Evolutionary conservation across 2,329 filamentous ascomycete species (phyloP).

Genomic region (Microsporum canis): DNA sequence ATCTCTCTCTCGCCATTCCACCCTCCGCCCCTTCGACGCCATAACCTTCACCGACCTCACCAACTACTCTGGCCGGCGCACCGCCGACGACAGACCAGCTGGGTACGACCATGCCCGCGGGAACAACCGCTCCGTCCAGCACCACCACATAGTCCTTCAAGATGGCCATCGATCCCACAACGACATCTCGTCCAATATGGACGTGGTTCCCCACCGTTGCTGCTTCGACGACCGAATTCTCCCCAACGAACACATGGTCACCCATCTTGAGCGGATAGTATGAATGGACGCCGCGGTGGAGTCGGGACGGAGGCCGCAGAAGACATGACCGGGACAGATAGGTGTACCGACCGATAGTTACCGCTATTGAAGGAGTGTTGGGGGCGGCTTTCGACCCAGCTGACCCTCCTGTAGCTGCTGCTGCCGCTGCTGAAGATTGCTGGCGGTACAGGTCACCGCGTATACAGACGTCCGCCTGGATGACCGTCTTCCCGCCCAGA

Average conservation of each 20-base stretch:
- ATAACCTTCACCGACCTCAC: constrained; percentile 52
- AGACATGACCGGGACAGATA: constrained; percentile 70
- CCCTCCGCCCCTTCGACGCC: constrained; percentile 36
- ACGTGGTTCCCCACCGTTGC: constrained; percentile 77
- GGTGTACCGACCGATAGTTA: constrained; percentile 83
- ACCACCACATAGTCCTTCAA: constrained; percentile 90
- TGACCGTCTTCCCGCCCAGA: constrained; percentile 88
- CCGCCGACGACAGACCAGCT: constrained; percentile 88
- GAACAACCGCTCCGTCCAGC: constrained; percentile 71
- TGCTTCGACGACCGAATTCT: constrained; percentile 64
- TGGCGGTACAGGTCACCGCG: constrained; percentile 69
- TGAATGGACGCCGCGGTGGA: constrained; percentile 55
- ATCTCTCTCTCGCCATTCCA: constrained; percentile 33
- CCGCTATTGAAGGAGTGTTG: constrained; percentile 39
- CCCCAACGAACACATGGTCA: constrained; percentile 85
- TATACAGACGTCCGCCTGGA: constrained; percentile 89
- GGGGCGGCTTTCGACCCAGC: constrained; percentile 19
- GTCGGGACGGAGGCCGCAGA: constrained; percentile 68
- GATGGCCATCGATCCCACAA: constrained; percentile 76
- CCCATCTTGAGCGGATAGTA: constrained; percentile 83
- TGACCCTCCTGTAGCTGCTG: constrained; percentile 21
- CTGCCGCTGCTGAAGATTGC: constrained; percentile 31
- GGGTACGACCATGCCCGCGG: constrained; percentile 80
- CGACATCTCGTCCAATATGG: constrained; percentile 64
- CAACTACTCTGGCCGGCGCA: constrained; percentile 64